Percentiles rank a stretch among this genome's conserved stretches.
Conservation (phyloP, 169 alveolate species). For the Perkinsus chesapeaki region DNA sequence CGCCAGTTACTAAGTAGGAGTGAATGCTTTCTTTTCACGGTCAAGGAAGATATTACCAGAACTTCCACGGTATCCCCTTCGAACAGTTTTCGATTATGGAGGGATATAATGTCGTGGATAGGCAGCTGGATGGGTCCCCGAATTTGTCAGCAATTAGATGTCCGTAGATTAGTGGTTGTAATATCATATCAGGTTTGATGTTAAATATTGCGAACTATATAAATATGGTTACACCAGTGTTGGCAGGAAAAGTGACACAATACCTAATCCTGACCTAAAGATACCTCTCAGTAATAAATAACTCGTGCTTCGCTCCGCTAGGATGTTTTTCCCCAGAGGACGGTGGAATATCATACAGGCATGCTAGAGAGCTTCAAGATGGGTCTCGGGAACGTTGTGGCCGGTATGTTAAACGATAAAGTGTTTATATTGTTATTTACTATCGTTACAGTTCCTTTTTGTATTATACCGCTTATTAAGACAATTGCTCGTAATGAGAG, state of each 20-base stretch:
- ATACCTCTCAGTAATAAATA: not conserved
- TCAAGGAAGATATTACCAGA: too few species aligned
- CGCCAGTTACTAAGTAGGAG: too few species aligned
- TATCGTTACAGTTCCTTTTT: not conserved
- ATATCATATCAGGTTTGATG: constrained; percentile 14
- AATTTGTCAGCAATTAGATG: too few species aligned
- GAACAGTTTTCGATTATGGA: too few species aligned
- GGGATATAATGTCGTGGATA: too few species aligned
- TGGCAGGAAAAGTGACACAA: constrained; percentile 30
- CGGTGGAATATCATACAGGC: not conserved
- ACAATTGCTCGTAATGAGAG: too few species aligned
- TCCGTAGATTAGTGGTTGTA: too few species aligned
- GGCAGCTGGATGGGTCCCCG: too few species aligned
- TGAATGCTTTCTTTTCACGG: not conserved
- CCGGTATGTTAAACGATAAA: not conserved
- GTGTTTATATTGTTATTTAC: too few species aligned
- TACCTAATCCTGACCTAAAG: constrained; percentile 28
- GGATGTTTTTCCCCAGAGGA: not conserved
- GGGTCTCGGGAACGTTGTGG: not conserved
- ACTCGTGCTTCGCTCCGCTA: not conserved
- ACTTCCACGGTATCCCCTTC: too few species aligned
- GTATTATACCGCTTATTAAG: not conserved
- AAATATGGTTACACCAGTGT: constrained; percentile 37
- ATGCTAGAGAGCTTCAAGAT: not conserved
- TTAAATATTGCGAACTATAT: constrained; percentile 27